Evolutionary conservation across 2,329 filamentous ascomycete species (phyloP), one percentile per base, ranked within the genome.

Genomic region (Fusarium sp.): DNA sequence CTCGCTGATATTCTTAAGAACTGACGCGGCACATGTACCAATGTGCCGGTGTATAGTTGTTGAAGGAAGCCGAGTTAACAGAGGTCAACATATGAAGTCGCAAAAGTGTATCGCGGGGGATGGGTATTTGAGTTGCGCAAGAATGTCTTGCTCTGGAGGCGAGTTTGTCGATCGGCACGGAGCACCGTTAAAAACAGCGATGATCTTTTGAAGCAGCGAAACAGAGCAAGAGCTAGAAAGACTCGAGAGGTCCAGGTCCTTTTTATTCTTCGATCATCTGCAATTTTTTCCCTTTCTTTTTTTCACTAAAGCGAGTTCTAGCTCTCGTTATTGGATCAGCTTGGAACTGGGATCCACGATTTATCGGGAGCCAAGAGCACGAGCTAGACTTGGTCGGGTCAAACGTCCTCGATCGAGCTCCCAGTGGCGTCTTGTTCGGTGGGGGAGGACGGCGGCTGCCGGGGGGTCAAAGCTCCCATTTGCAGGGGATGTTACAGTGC

Each of bases 1-100:
- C 89, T 83, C 87, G 88, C 87, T 82, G 83, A 74, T 78, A 64
- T 74, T 79, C 75, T 81, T 87, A 88, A 82, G 78, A 81, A 74
- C 70, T 75, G 65, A 74, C 66, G 66, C 78, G 84, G 84, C 85
- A 83, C 86, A 88, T 88, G 74, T 75, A 81, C 56, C 58, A 74
- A 79, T 81, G 83, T 79, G 84, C 82, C 82, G 58, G 54, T 41
- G 80, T 76, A 32, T 66, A 62, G 50, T 36, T 60, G 39, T 67
- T 36, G 57, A 48, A 65, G 55, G 64, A 54, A 9, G 47, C 59
- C 59, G 67, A 64, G 42, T 66, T 60, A 61, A 70, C 63, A 68
- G 55, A 66, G 36, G 56, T 74, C 62, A 74, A 76, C 72, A 77
- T 73, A 38, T 47, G 42, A 70, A 34, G 45, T 60, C 42, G 57